Evolutionary conservation across 148 eudicot species (phyloP), one percentile per base, ranked within the genome.

Genomic region (Camellia japonica): DNA sequence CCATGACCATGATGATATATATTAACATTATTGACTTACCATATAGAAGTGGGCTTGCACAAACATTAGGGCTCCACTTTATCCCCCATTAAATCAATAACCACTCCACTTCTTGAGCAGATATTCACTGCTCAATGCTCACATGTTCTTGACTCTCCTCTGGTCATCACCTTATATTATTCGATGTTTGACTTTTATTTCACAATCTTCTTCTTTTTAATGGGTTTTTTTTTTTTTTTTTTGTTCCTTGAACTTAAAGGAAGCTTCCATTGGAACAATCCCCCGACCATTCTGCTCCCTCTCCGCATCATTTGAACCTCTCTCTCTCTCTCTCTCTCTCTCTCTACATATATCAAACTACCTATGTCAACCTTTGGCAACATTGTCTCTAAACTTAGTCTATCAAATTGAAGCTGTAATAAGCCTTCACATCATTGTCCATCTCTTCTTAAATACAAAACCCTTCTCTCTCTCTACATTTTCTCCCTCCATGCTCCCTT

Each of bases 301-400:
- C 78, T n/a, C 78, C 67, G 65, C 78, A 18, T 43, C 77, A 56
- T 7, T 59, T 59, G 20, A 51, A 41, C 77, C 77, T 74, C 65
- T 74, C 65, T 74, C 77, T 74, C 77, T 72, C 75, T 72, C 75
- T 72, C 75, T 73, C 75, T 73, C 75, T 73, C 61, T 52, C 75
- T 51, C 75, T 72, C 61, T 51, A 49, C 4, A 68, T 15, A 71
- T 19, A 71, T 71, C 4, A 71, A 71, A 18, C 15, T 7, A 16
- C 80, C 68, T 16, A 78, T 66, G 44, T 78, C 69, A 16, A 65
- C 42, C 30, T 30, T 54, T 10, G 15, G 46, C 76, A 73, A 73
- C 62, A 73, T 73, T 54, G 38, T 30, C 38, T 73, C 63, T 56
- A 15, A 41, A 55, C 63, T 64, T 54, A 73, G 16, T 72, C 43